phyloP scores from a whole-genome alignment of 768 basidiomycete species.

The Dioszegia hungarica region DNA sequence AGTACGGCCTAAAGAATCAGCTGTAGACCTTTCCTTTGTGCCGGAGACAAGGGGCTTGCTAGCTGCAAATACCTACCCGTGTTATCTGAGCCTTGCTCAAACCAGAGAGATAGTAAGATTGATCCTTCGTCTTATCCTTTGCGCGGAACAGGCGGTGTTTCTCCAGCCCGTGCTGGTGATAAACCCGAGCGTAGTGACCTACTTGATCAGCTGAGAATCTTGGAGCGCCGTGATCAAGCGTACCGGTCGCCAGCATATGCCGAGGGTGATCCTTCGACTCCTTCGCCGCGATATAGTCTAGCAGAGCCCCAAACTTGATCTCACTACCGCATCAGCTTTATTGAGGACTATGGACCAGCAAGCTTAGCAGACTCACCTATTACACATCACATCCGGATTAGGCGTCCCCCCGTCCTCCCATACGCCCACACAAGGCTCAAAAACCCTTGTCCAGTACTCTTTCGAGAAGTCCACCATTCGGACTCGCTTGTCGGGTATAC shows the following conservation, averaged over 20 bases:
- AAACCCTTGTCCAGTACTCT: slow-evolving; percentile 88
- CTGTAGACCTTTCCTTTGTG: not conserved
- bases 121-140: slow-evolving; percentile 69
- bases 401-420: slow-evolving; percentile 81
- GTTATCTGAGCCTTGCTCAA: slow-evolving; percentile 63
- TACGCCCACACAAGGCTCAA: slow-evolving; percentile 70
- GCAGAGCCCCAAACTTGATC: slow-evolving; percentile 82
- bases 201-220: too few species aligned
- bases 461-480: slow-evolving; percentile 66
- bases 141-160: slow-evolving; percentile 52
- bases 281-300: slow-evolving; percentile 53
- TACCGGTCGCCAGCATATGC: not conserved
- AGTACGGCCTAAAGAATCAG: slow-evolving; percentile 57
- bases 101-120: slow-evolving; percentile 83
- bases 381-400: slow-evolving; percentile 91
- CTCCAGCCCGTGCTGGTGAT: slow-evolving; percentile 51
- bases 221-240: not conserved
- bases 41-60: too few species aligned
- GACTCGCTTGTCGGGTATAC: slow-evolving; percentile 39
- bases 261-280: not conserved
- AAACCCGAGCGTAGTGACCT: slow-evolving; percentile 84
- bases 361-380: slow-evolving; percentile 56
- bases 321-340: slow-evolving; percentile 55
- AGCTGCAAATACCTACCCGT: slow-evolving; percentile 47
- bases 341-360: too few species aligned